Conservation (phyloP, 2,329 filamentous ascomycete species). For the Aspergillus fischeri region DNA sequence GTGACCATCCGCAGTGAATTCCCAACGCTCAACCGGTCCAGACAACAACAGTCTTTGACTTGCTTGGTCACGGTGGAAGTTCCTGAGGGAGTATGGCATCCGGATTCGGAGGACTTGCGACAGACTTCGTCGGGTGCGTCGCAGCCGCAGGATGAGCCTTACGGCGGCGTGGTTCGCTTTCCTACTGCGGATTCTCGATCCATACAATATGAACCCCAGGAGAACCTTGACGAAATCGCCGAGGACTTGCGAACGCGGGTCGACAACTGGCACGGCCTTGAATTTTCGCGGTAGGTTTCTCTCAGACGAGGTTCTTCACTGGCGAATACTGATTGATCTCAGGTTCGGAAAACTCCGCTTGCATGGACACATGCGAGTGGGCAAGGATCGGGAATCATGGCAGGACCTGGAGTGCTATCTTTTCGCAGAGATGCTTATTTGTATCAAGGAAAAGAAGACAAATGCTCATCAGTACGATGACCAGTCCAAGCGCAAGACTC, state of each 20-base stretch:
- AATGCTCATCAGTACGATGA: conserved; percentile 60
- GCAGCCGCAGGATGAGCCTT: conserved; percentile 48
- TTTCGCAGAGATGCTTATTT: conserved; percentile 98
- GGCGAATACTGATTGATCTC: conserved; percentile 3
- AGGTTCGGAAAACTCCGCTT: conserved; percentile 89
- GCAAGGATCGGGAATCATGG: conserved; percentile 95
- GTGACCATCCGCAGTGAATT: conserved; percentile 98
- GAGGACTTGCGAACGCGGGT: conserved; percentile 82
- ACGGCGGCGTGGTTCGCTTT: conserved; percentile 48
- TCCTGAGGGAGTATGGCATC: conserved; percentile 83
- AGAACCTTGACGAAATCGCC: conserved; percentile 77
- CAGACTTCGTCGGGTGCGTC: conserved; percentile 49
- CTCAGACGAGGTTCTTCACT: not conserved
- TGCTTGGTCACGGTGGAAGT: conserved; percentile 94
- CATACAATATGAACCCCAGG: conserved; percentile 69
- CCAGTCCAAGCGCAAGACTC: conserved; percentile 57
- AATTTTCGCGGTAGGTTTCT: conserved; percentile 67
- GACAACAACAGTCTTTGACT: conserved; percentile 90
- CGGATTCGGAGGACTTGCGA: conserved; percentile 74
- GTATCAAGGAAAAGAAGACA: conserved; percentile 93
- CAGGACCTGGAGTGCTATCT: conserved; percentile 96
- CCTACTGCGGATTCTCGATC: conserved; percentile 52
- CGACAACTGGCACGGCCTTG: conserved; percentile 96
- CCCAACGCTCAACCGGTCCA: conserved; percentile 84
- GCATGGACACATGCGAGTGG: conserved; percentile 85